Evolutionary conservation across 352 stramenopile genomes (phyloP).

Genomic region (Globisporangium uncinulatum): DNA sequence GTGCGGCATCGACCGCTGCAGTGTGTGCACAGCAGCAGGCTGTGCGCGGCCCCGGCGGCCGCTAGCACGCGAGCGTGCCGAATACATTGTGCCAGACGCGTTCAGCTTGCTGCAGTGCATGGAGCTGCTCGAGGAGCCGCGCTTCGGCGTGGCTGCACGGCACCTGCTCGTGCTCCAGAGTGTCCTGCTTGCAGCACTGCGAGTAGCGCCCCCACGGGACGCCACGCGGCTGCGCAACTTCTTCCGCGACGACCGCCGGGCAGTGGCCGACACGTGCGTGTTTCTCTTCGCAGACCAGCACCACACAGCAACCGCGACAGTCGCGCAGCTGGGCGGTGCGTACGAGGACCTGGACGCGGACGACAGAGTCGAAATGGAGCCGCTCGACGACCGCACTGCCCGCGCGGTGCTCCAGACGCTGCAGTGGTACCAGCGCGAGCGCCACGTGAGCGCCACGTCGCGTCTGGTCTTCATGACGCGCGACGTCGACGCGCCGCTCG

Average conservation of each 20-base stretch:
- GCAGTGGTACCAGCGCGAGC: conserved; percentile 43
- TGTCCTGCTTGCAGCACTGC: conserved; percentile 53
- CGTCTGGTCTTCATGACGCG: conserved; percentile 56
- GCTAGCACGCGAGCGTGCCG: conserved; percentile 28
- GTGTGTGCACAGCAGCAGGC: conserved; percentile 29
- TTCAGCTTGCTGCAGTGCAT: conserved; percentile 69
- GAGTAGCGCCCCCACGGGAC: conserved; percentile 61
- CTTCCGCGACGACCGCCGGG: conserved; percentile 51
- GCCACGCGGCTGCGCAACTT: conserved; percentile 59
- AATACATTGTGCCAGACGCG: conserved; percentile 70
- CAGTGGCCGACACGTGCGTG: conserved; percentile 35
- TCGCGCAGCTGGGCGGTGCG: conserved; percentile 16
- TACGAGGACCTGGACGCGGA: conserved; percentile 15
- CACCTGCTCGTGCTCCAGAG: conserved; percentile 72
- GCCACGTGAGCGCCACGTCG: conserved; percentile 29
- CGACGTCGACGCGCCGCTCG: conserved; percentile 36
- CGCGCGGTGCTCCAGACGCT: conserved; percentile 54
- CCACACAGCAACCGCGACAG: conserved; percentile 48
- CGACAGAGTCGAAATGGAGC: conserved; percentile 24
- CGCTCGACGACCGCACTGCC: conserved; percentile 28
- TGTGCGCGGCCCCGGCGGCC: conserved; percentile 15
- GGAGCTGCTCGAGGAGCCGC: conserved; percentile 59
- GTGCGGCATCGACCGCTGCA: conserved; percentile 54
- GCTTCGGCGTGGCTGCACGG: conserved; percentile 30
- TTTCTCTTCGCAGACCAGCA: conserved; percentile 72